Conservation (phyloP, 192 early-diverging fungal species). For the Backusella morwellensis region DNA sequence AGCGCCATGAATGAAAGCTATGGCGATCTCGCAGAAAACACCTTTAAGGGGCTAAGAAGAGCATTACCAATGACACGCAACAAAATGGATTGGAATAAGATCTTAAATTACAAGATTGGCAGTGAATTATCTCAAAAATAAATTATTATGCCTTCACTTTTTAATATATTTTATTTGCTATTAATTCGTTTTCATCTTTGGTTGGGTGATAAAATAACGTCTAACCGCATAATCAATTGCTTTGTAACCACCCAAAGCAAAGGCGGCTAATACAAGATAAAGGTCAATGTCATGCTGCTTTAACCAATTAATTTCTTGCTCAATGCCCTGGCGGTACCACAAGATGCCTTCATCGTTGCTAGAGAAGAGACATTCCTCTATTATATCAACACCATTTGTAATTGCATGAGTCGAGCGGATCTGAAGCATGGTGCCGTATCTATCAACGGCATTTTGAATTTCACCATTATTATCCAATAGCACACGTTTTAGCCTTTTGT, state of each 20-base stretch:
- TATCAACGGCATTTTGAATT: neutral
- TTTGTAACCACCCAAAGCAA: neutral
- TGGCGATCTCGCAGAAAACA: constrained; percentile 75
- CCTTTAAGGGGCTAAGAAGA: constrained; percentile 89
- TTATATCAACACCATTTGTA: constrained; percentile 7
- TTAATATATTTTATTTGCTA: neutral
- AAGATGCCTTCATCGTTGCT: neutral
- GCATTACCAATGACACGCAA: constrained; percentile 88
- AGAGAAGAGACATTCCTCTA: constrained; percentile 26
- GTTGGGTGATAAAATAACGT: neutral
- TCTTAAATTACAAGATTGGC: constrained; percentile 60
- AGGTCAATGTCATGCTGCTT: neutral
- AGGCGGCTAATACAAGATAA: neutral
- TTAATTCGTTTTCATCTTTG: neutral
- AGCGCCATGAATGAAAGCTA: constrained; percentile 80
- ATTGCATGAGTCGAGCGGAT: neutral
- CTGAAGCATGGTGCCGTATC: neutral
- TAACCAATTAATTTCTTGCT: neutral
- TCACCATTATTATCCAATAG: neutral
- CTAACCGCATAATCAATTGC: neutral
- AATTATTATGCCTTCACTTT: neutral
- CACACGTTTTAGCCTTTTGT: neutral
- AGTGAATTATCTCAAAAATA: constrained; percentile 39
- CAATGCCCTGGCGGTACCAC: neutral
- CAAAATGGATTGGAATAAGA: constrained; percentile 94